Evolutionary conservation across 2,329 filamentous ascomycete genomes (phyloP), one percentile per base, ranked within the genome.

Genomic region (Fusarium austroafricanum): DNA sequence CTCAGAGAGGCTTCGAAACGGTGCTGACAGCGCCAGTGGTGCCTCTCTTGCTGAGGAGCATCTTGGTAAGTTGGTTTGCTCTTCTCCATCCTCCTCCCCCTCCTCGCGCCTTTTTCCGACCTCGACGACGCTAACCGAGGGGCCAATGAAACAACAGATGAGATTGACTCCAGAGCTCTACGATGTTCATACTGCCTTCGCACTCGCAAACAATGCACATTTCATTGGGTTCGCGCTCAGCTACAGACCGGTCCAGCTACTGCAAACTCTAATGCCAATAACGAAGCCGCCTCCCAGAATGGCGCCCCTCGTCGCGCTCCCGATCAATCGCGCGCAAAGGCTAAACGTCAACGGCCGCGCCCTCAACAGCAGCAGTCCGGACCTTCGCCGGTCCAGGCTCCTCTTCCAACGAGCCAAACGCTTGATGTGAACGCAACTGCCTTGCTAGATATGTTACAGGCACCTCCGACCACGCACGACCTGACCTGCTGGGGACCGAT

Each of bases 111-210:
- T 60, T 67, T 65, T 67, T 56, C 47, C 60, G 57, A 56, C 33
- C 26, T 66, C 42, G 44, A 61, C 55, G 42, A 60, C 49, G 68
- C 72, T 74, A 72, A 74, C 72, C 67, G 61, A 55, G 45, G 63
- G 46, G 37, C 44, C 68, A 54, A 56, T 58, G 59, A 62, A 65
- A 71, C 55, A 55, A 51, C 55, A 74, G 72, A 74, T 18, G 72
- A 74, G 45, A 74, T 74, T 47, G 72, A 74, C 51, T 74, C 72
- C 21, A 64, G 72, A 64, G 71, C 72, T 49, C 46, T 74, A 35
- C 72, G 72, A 64, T 74, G 72, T 50, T 74, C 72, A 49, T 74
- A 74, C 49, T 74, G 72, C 57, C 67, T 74, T 38, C 70, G 72
- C 49, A 74, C 72, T 43, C 59, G 72, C 26, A 74, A 74, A 55